phyloP scores from a whole-genome alignment of 2,329 filamentous ascomycete genomes.

The Gyromitra esculenta region DNA sequence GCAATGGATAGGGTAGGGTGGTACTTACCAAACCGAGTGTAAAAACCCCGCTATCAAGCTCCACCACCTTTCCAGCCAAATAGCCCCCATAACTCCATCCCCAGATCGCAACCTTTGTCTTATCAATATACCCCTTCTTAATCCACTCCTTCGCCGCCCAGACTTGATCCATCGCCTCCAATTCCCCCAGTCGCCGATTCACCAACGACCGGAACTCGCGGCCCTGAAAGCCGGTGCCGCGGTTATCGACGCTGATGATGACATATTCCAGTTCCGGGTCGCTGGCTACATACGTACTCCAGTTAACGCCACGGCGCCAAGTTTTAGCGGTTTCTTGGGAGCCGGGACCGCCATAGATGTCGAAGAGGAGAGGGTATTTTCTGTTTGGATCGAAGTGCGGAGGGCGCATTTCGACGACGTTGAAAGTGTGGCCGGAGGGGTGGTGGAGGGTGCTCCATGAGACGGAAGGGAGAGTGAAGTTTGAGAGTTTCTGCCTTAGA shows the following conservation, averaged over 20 bases:
- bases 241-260: slow-evolving; percentile 74
- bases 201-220: slow-evolving; percentile 71
- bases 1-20: not conserved
- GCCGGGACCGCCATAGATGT: slow-evolving; percentile 74
- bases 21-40: slow-evolving; percentile 65
- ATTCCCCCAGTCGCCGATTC: slow-evolving; percentile 68
- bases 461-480: slow-evolving; percentile 72
- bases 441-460: slow-evolving; percentile 72
- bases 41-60: slow-evolving; percentile 69
- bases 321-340: slow-evolving; percentile 70
- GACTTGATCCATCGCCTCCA: slow-evolving; percentile 74
- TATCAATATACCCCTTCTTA: slow-evolving; percentile 67
- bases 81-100: slow-evolving; percentile 77
- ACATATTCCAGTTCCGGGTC: slow-evolving; percentile 75
- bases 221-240: slow-evolving; percentile 73
- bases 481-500: slow-evolving; percentile 67
- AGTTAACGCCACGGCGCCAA: slow-evolving; percentile 66
- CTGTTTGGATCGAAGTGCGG: slow-evolving; percentile 71
- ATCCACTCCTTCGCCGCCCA: slow-evolving; percentile 71
- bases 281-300: slow-evolving; percentile 72
- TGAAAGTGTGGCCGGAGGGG: slow-evolving; percentile 70
- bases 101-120: slow-evolving; percentile 71
- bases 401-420: slow-evolving; percentile 73
- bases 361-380: slow-evolving; percentile 74
- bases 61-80: slow-evolving; percentile 72